Evolutionary conservation across 169 alveolate genomes (phyloP).

Genomic region (Toxoplasma gondii): DNA sequence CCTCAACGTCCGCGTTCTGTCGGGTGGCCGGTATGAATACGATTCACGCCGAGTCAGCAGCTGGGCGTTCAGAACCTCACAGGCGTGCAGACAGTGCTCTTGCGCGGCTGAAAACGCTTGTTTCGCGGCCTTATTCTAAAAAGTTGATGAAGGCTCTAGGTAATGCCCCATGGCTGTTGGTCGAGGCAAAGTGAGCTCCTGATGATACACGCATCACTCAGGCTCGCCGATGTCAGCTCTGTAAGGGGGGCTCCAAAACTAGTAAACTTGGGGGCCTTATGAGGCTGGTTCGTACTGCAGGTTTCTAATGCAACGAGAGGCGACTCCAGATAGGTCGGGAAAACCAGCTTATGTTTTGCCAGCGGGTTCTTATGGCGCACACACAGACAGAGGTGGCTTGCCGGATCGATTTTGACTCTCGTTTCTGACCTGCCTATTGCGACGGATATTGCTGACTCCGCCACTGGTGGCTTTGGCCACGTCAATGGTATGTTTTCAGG

Average conservation of each 20-base stretch:
- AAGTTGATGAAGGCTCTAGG: conserved; percentile 58
- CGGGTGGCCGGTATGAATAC: conserved; percentile 61
- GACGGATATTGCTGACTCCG: conserved; percentile 48
- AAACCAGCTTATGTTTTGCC: not conserved
- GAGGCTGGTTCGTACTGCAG: not conserved
- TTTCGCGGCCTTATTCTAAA: conserved; percentile 55
- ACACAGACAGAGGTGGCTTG: conserved; percentile 64
- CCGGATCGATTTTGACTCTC: conserved; percentile 57
- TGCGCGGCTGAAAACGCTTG: conserved; percentile 55
- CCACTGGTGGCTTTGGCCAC: conserved; percentile 66
- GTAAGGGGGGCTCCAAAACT: not conserved
- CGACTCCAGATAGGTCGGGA: conserved; percentile 54
- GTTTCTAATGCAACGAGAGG: conserved; percentile 37
- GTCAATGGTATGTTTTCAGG: conserved; percentile 46
- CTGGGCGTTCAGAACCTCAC: not conserved
- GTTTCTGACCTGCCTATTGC: conserved; percentile 67
- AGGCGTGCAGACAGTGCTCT: conserved; percentile 66
- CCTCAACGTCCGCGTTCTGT: conserved; percentile 52
- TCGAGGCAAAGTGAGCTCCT: not conserved
- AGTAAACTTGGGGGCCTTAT: no score
- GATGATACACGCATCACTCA: not conserved
- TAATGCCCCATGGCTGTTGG: not conserved
- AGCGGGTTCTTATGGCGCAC: not conserved
- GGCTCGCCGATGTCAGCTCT: conserved; percentile 53
- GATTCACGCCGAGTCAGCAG: not conserved